phyloP scores from a whole-genome alignment of 2,329 filamentous ascomycete species.

The Metarhizium robertsii region DNA sequence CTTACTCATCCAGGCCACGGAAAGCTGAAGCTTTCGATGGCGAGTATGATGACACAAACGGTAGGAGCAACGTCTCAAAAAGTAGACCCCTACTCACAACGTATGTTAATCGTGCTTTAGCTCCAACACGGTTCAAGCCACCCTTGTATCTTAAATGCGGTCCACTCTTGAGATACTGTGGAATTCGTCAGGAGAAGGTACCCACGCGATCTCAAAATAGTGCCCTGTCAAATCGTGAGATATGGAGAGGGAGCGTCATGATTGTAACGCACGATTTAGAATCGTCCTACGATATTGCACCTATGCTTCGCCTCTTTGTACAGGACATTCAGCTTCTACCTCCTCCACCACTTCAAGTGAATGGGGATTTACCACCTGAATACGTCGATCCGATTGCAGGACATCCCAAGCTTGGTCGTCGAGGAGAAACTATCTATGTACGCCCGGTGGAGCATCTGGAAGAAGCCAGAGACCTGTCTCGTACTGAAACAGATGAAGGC shows the following conservation, averaged over 20 bases:
- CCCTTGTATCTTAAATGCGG: slow-evolving; percentile 81
- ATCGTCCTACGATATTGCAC: slow-evolving; percentile 72
- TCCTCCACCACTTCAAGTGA: slow-evolving; percentile 61
- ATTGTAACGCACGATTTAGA: slow-evolving; percentile 82
- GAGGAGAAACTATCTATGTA: slow-evolving; percentile 80
- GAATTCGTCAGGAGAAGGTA: slow-evolving; percentile 58
- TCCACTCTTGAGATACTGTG: slow-evolving; percentile 81
- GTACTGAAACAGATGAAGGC: slow-evolving; percentile 69
- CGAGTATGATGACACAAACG: slow-evolving; percentile 55
- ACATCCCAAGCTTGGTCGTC: slow-evolving; percentile 73
- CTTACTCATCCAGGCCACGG: slow-evolving; percentile 36
- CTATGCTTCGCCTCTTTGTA: slow-evolving; percentile 73
- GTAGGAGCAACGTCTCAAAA: slow-evolving; percentile 22
- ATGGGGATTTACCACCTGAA: slow-evolving; percentile 61
- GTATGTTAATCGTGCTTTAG: slow-evolving; percentile 19
- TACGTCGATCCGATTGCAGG: slow-evolving; percentile 87
- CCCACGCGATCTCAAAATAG: slow-evolving; percentile 18
- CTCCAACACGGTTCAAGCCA: slow-evolving; percentile 69
- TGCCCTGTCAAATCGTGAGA: slow-evolving; percentile 50
- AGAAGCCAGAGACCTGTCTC: slow-evolving; percentile 69
- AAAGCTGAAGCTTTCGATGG: slow-evolving; percentile 57
- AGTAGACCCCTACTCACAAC: not conserved
- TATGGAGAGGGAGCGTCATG: slow-evolving; percentile 92
- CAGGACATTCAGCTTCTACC: slow-evolving; percentile 78
- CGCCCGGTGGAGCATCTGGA: slow-evolving; percentile 80